Evolutionary conservation across 2,329 filamentous ascomycete genomes (phyloP), one percentile per base, ranked within the genome.

Genomic region (Ramularia endophylla): DNA sequence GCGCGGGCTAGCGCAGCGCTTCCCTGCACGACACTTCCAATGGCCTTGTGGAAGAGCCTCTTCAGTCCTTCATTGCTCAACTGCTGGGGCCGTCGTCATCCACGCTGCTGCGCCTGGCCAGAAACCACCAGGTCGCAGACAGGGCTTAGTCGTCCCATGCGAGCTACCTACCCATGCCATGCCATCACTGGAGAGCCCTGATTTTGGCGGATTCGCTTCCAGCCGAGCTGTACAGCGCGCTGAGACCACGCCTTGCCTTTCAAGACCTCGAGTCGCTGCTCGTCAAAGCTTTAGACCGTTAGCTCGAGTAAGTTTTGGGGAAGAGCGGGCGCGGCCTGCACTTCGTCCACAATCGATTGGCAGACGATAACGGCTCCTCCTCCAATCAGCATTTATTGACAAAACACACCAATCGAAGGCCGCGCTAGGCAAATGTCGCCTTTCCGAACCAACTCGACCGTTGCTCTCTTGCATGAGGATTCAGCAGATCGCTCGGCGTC

Each of bases 51-150:
- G 32, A 41, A 30, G 34, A 22, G 17, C 36, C n/a, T 15, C 35
- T 31, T 49, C 41, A 41, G 43, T 37, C 31, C 44, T 38, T 42
- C 38, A 49, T 49, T 51, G 46, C 38, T 41, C 43, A 38, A 39
- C 40, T 25, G 32, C 29, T 41, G 29, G 36, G 43, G 20, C 38
- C 35, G 36, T 38, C 22, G 31, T 25, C 44, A 28, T 36, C 29
- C 25, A 31, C 27, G 16, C 27, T 44, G 16, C 30, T 34, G 34
- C 38, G 15, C 22, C 34, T 19, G 25, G 28, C 37, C 35, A 19
- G 25, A 38, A 27, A 28, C 27, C 18, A 38, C 22, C 25, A 38
- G 35, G 16, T 22, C 13, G 15, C 22, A 25, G 22, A 25, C 8
- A 30, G 22, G 19, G 12, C 16, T 36, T 17, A 20, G 9, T 20